phyloP scores from a whole-genome alignment of 2,329 filamentous ascomycete genomes.

The Trichoderma atroviride region DNA sequence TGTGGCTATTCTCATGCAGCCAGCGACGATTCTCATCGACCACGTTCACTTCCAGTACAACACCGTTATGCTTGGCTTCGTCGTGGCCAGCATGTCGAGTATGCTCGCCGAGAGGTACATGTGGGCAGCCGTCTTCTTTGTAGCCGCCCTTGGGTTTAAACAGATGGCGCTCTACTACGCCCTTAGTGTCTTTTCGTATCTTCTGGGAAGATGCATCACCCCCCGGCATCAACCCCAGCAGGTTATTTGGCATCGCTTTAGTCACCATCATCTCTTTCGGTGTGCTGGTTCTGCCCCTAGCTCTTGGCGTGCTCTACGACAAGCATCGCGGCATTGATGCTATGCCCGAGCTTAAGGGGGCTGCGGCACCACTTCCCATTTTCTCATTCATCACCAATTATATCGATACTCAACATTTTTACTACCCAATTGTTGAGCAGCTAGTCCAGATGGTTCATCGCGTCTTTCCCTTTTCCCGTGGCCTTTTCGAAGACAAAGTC shows the following conservation, averaged over 20 bases:
- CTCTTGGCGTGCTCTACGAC: slow-evolving; percentile 72
- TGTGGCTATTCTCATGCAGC: slow-evolving; percentile 89
- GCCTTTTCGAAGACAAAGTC: slow-evolving; percentile 97
- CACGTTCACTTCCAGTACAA: slow-evolving; percentile 98
- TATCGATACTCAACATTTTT: slow-evolving; percentile 65
- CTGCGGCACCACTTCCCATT: slow-evolving; percentile 64
- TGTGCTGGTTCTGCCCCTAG: slow-evolving; percentile 73
- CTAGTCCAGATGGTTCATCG: slow-evolving; percentile 82
- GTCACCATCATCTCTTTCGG: slow-evolving; percentile 74
- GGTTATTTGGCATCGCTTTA: slow-evolving; percentile 74
- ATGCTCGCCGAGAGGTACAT: slow-evolving; percentile 82
- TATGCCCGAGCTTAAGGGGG: slow-evolving; percentile 58
- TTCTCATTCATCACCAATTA: slow-evolving; percentile 60
- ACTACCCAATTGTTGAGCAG: slow-evolving; percentile 78
- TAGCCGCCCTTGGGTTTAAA: slow-evolving; percentile 92
- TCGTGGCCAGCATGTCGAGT: slow-evolving; percentile 83
- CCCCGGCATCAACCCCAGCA: slow-evolving; percentile 66
- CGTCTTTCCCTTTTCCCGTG: slow-evolving; percentile 95
- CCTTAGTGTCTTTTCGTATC: slow-evolving; percentile 86
- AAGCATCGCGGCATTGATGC: slow-evolving; percentile 64
- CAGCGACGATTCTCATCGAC: slow-evolving; percentile 85
- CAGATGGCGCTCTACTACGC: slow-evolving; percentile 99
- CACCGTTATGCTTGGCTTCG: slow-evolving; percentile 94
- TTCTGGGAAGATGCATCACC: slow-evolving; percentile 83
- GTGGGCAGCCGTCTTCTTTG: slow-evolving; percentile 93